Base-by-base conservation (phyloP, 805 yeast genomes). In the Ogataea sp. region DNA sequence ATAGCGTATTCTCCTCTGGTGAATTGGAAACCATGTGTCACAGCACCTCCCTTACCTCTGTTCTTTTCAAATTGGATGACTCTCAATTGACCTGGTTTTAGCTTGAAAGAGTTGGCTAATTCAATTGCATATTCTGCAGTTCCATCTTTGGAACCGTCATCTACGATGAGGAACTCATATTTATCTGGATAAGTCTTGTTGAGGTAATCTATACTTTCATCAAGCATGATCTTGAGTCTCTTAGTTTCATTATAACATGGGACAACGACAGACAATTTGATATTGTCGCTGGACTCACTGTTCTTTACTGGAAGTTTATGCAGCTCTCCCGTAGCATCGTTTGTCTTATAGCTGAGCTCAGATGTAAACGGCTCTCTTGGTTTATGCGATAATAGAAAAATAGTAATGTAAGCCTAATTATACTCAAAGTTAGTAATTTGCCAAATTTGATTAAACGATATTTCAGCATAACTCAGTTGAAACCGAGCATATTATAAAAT, bases 31-130 rank as follows among this genome's bases (percentile, higher is more conserved):
- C 98, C 98, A 59, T 90, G 97, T 15, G 94, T 78, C 0, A 93
- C 97, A 0, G 97, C 98, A 11, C 97, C 96, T 27, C 94, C 94
- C 63, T 90, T 90, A 20, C 98, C 98, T 51, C 98, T 71, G 58
- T 93, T 93, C n/a, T 74, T 59, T 20, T 62, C 74, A 45, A 93
- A 69, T 47, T 70, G 71, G n/a, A 85, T 69, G 33, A 86, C 88
- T 49, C 90, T 68, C 52, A 93, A 51, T 39, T 71, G 71, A 37
- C 78, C 83, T 1, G 85, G 80, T 28, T 56, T 42, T 28, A 79
- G 58, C 3, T 65, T 56, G 43, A 71, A 68, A 35, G 71, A 64
- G 7, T 54, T 46, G 6, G 80, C 80, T 57, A 83, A 70, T n/a
- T 67, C 56, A 30, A 93, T 55, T 11, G 95, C 94, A 52, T 67